Base-by-base conservation (phyloP, 352 stramenopile genomes). In the Globisporangium okanoganense region DNA sequence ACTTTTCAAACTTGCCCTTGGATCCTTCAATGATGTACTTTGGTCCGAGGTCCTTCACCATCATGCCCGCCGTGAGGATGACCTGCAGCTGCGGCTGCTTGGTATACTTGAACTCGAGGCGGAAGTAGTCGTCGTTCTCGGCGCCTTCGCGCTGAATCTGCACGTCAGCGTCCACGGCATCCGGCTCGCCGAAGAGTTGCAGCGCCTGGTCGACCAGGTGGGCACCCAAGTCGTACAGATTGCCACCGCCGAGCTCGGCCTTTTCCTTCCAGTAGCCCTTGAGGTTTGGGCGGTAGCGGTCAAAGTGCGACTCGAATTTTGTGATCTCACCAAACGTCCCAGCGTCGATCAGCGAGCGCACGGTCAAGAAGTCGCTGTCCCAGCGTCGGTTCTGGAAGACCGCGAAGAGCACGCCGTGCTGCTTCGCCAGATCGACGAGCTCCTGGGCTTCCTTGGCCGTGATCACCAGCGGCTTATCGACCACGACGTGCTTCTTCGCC, bases 181-280 rank as follows among this genome's bases (percentile, higher is more conserved):
- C 70, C 0, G 82, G 82, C 12, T 65, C 62, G 8, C 79, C 80
- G 53, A 90, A 92, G 38, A 90, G 71, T 65, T 78, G 73, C 58
- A 90, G 70, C 29, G 78, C 75, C 41, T 92, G 80, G 49, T 92
- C 80, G 18, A 87, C 76, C 12, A 89, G 63, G 56, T 92, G 82
- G 0, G 80, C 76, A 0, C 82, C 82, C 16, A 92, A 66, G 61
- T 92, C 82, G 65, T 90, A 90, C 13, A 92, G 70, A 52, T 86
- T 73, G 25, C 82, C 82, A 7, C 78, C 80, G 27, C 80, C 82
- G 14, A 77, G 69, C 0, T 69, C 71, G 9, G 78, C 69, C 55
- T 82, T 75, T 54, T 92, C 82, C 67, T 92, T 90, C 82, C 82
- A 92, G 71, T 90, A 89, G 43, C 79, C 76, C 65, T 92, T 92